Percentiles rank a stretch among this genome's conserved stretches.
phyloP scores from a whole-genome alignment of 805 yeast species.

The Wickerhamiella azyma region DNA sequence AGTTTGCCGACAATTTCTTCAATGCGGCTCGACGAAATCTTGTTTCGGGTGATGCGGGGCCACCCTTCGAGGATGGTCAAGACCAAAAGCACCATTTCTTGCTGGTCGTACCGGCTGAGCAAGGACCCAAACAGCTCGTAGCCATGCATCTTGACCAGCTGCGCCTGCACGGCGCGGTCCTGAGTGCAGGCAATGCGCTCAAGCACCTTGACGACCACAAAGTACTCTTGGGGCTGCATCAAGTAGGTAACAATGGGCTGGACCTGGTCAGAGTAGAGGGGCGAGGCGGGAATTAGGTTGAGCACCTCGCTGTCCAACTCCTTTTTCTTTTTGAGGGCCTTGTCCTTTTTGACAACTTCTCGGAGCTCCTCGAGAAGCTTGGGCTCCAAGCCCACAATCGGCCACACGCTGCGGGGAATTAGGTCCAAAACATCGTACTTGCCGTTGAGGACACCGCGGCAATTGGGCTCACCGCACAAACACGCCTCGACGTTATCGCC shows the following conservation, averaged over 20 bases:
- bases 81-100: conserved; percentile 33
- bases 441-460: conserved; percentile 91
- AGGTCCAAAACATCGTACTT: conserved; percentile 93
- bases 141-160: conserved; percentile 71
- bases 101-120: conserved; percentile 32
- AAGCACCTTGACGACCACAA: conserved; percentile 52
- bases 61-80: conserved; percentile 46
- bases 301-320: conserved; percentile 33
- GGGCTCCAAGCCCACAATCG: conserved; percentile 60
- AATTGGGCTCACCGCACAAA: conserved; percentile 84
- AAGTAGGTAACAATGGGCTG: conserved; percentile 69
- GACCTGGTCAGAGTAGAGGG: conserved; percentile 45
- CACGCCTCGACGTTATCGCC: conserved; percentile 93
- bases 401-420: conserved; percentile 69
- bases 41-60: conserved; percentile 65
- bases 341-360: conserved; percentile 11
- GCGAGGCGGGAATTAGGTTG: conserved; percentile 39
- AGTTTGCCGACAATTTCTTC: conserved; percentile 46
- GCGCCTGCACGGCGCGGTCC: conserved; percentile 37
- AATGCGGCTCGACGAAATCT: conserved; percentile 59
- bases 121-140: conserved; percentile 61
- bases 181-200: conserved; percentile 48
- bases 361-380: conserved; percentile 48
- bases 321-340: conserved; percentile 33
- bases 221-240: conserved; percentile 57